phyloP scores from a whole-genome alignment of 441 rosid genomes.

The Adansonia gregorii region DNA sequence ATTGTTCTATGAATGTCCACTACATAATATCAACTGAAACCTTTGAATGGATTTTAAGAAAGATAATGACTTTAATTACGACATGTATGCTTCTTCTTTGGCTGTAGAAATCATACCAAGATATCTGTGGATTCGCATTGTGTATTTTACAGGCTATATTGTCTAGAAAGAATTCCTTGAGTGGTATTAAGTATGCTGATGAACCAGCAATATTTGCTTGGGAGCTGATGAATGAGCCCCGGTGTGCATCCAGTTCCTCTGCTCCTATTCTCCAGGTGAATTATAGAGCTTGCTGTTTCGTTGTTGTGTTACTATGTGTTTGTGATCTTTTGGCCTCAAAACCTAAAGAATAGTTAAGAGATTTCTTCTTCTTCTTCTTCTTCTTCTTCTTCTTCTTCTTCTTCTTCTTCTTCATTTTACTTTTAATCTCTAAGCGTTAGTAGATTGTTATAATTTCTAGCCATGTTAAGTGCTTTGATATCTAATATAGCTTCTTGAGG shows the following conservation, averaged over 20 bases:
- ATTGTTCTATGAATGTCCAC: neutral
- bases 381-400: neutral
- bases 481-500: constrained; percentile 2
- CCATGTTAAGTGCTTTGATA: neutral
- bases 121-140: neutral
- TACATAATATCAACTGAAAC: neutral
- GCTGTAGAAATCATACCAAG: constrained; percentile 11
- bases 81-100: neutral
- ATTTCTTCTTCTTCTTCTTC: neutral
- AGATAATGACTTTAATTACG: neutral
- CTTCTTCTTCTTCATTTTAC: neutral
- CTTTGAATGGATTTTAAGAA: neutral
- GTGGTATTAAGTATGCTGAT: constrained; percentile 46
- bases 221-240: constrained; percentile 65
- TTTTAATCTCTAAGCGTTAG: constrained; percentile 1
- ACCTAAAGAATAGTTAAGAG: neutral
- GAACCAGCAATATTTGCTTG: constrained; percentile 64
- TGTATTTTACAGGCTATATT: constrained; percentile 41
- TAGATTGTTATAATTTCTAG: neutral
- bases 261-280: constrained; percentile 52
- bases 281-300: neutral
- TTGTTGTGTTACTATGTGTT: neutral
- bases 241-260: constrained; percentile 47
- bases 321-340: constrained; percentile 5
- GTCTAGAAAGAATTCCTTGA: constrained; percentile 51